Conservation (phyloP, 768 basidiomycete genomes). For the Auriculariales sp. region DNA sequence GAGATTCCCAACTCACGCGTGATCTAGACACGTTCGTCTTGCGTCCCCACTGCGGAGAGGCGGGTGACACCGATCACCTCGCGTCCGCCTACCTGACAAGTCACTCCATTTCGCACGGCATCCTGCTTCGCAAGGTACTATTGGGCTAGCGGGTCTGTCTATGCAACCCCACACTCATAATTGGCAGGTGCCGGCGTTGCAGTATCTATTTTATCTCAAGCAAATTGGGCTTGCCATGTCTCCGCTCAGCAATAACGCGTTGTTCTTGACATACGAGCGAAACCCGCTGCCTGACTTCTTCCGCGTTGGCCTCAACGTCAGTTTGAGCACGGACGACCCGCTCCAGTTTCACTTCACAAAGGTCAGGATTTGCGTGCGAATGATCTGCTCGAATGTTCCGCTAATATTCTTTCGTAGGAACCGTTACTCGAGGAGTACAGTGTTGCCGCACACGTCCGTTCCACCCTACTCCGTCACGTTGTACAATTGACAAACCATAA, state of each 20-base stretch:
- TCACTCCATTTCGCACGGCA: conserved; percentile 98
- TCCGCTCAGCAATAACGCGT: conserved; percentile 91
- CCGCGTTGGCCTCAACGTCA: conserved; percentile 89
- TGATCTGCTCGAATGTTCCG: neutral
- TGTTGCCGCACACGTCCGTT: conserved; percentile 82
- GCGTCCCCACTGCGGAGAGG: conserved; percentile 94
- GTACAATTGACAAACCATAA: neutral
- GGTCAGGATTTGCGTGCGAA: conserved; percentile 25
- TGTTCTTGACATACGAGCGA: conserved; percentile 92
- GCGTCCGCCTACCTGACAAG: conserved; percentile 92
- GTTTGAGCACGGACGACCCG: conserved; percentile 89
- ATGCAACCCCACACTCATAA: no score
- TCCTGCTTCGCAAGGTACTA: conserved; percentile 89
- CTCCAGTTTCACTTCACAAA: conserved; percentile 98
- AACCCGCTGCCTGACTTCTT: conserved; percentile 97
- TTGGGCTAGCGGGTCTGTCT: no score
- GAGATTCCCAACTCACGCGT: conserved; percentile 4
- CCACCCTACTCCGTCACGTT: neutral
- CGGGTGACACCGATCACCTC: conserved; percentile 94
- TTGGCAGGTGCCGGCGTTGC: conserved; percentile 92
- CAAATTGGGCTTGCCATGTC: conserved; percentile 99
- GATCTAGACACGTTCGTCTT: conserved; percentile 83
- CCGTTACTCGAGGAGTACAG: conserved; percentile 94
- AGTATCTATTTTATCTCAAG: conserved; percentile 94
- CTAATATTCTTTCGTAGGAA: conserved; percentile 39